A percentile compares a stretch with the other conserved stretches of the same genome.
Conservation (phyloP, 768 basidiomycete species). For the Gymnopilus dilepis region DNA sequence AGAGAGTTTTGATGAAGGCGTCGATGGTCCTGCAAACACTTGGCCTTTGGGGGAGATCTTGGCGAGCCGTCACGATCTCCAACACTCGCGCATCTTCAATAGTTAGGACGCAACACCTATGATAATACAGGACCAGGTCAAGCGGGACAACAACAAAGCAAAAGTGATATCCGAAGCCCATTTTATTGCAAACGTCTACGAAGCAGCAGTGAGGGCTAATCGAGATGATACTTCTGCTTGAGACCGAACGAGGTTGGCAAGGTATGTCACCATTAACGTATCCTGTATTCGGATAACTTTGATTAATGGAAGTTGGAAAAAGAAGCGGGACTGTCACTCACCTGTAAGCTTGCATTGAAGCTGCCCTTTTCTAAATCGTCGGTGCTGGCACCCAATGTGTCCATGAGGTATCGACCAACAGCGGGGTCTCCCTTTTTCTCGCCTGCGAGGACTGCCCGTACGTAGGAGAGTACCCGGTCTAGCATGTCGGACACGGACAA, state of each 20-base stretch:
- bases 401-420: conserved; percentile 90
- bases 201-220: conserved; percentile 71
- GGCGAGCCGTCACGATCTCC: conserved; percentile 87
- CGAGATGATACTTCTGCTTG: conserved; percentile 93
- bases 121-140: conserved; percentile 20
- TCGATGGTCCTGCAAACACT: conserved; percentile 79
- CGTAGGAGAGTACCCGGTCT: conserved; percentile 85
- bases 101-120: conserved; percentile 46
- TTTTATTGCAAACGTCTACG: conserved; percentile 33
- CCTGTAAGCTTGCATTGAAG: conserved; percentile 82
- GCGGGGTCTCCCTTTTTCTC: conserved; percentile 80
- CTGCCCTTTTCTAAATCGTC: conserved; percentile 72
- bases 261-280: conserved; percentile 92
- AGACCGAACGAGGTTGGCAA: conserved; percentile 90
- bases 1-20: conserved; percentile 42
- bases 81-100: conserved; percentile 97
- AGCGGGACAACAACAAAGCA: conserved; percentile 17
- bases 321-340: conserved; percentile 26
- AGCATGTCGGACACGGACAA: conserved; percentile 75
- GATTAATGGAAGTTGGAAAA: conserved; percentile 10
- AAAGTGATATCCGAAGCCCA: conserved; percentile 18
- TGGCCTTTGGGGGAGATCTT: conserved; percentile 98
- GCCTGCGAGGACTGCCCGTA: conserved; percentile 80
- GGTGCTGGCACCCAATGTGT: conserved; percentile 76
- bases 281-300: conserved; percentile 54